A percentile compares a stretch with the other conserved stretches of the same genome.
Evolutionary conservation across 805 yeast species (phyloP).

Genomic region (Hanseniaspora nectarophila): DNA sequence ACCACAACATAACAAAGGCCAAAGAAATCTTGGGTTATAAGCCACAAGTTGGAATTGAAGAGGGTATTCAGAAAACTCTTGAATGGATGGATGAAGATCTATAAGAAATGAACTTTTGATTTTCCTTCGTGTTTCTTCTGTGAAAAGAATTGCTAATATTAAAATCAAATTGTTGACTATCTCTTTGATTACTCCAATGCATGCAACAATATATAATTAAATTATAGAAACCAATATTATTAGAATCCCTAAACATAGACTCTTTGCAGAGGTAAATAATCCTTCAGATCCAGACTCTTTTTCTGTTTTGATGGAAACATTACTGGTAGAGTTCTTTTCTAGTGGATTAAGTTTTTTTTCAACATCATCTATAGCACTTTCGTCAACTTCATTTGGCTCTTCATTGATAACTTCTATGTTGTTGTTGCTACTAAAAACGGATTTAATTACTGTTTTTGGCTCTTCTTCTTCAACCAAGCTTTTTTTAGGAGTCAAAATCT

Average conservation of each 20-base stretch:
- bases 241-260: not conserved
- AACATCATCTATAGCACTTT: not conserved
- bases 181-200: too few species aligned
- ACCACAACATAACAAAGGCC: constrained; percentile 85
- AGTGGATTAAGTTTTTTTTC: too few species aligned
- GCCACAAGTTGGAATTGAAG: constrained; percentile 67
- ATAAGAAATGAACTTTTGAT: constrained; percentile 15
- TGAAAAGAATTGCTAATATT: too few species aligned
- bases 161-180: too few species aligned
- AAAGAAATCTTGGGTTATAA: constrained; percentile 61
- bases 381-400: constrained; percentile 30
- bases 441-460: constrained; percentile 8
- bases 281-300: not conserved
- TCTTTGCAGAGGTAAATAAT: not conserved
- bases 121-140: too few species aligned
- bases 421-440: constrained; percentile 28
- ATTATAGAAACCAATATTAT: not conserved
- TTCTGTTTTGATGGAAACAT: not conserved
- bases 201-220: too few species aligned
- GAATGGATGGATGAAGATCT: constrained; percentile 74
- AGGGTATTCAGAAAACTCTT: constrained; percentile 67
- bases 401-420: constrained; percentile 41
- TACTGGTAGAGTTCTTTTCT: not conserved
- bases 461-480: not conserved
- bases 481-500: not conserved